These are phyloP conservation scores for Biscutella auriculata DNA, from an alignment of 441 rosid species.

Conservation along the genomic window DNA sequence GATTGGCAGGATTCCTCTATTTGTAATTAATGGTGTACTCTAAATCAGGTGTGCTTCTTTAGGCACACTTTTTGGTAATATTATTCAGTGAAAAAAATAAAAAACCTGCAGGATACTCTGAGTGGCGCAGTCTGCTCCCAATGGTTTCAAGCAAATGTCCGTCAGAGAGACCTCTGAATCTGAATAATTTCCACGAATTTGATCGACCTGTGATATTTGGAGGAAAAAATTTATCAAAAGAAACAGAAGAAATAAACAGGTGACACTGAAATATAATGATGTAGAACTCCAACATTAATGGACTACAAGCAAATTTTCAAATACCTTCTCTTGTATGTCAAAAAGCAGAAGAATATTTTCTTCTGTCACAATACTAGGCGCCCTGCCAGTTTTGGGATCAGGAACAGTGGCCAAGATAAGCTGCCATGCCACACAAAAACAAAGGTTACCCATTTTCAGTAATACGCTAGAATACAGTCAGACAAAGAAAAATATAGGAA, in stretches of 20 bases:
- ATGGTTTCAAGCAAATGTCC: conserved; percentile 92
- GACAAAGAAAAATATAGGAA: conserved; percentile 5
- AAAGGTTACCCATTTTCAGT: background rate
- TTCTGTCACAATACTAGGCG: conserved; percentile 51
- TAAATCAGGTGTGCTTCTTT: too few species aligned
- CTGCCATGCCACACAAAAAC: conserved; percentile 28
- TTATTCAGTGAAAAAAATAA: too few species aligned
- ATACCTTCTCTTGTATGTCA: conserved; percentile 66
- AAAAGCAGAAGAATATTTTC: conserved; percentile 57
- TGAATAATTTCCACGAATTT: conserved; percentile 68
- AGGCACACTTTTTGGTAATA: too few species aligned
- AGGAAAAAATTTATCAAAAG: conserved; percentile 12
- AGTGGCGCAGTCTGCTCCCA: conserved; percentile 88
- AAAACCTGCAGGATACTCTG: too few species aligned
- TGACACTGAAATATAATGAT: background rate
- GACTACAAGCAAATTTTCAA: background rate
- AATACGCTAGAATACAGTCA: background rate
- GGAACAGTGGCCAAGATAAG: conserved; percentile 56
- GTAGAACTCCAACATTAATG: conserved; percentile 1
- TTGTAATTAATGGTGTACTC: too few species aligned
- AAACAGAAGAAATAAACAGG: conserved; percentile 6
- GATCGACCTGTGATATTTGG: conserved; percentile 58
- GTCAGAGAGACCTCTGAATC: conserved; percentile 47
- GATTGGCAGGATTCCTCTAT: too few species aligned
- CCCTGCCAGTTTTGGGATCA: conserved; percentile 34